Evolutionary conservation across 176 grass and related monocot species (phyloP), one percentile per base, ranked within the genome.

Genomic region (Leersia perrieri): DNA sequence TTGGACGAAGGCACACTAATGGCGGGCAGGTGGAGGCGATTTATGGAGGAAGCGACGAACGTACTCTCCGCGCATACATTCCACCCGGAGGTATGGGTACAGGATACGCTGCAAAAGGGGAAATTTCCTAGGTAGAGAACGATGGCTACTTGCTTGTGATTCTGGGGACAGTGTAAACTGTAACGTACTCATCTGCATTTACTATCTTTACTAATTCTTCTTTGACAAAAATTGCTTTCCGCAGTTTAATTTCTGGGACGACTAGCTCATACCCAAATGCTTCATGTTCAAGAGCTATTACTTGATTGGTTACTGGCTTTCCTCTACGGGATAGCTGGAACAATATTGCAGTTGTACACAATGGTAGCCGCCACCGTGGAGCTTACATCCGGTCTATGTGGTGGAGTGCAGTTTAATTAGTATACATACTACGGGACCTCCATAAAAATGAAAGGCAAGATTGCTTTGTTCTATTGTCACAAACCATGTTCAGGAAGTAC

Each of bases 371-470:
- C 44, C 42, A 7, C 11, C n/a, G 75, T 41, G 22, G 25, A 31
- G 26, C 23, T 20, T 5, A 42, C 58, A 25, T 42, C 39, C 57
- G 15, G 66, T 67, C 64, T 23, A 36, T 67, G 32, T 13, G 36
- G n/a, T 70, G 67, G n/a, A 40, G 67, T 41, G 36, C 34, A 33
- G 20, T 28, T 75, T 75, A 75, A n/a, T n/a, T n/a, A n/a, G n/a
- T n/a, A n/a, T n/a, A n/a, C 35, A 32, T 4, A 6, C 13, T 18
- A 61, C 25, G 23, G 33, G 26, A 39, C 61, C 74, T 40, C 10
- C 34, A 20, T 7, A 3, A 12, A 61, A 60, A 14, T 60, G n/a
- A n/a, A n/a, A n/a, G n/a, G n/a, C 7, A 27, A 13, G 9, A 40
- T 73, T 55, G 45, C 18, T 73, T 33, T 23, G 51, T 23, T 57